phyloP scores from a whole-genome alignment of 2,329 filamentous ascomycete genomes.

The Ascochyta pisi region DNA sequence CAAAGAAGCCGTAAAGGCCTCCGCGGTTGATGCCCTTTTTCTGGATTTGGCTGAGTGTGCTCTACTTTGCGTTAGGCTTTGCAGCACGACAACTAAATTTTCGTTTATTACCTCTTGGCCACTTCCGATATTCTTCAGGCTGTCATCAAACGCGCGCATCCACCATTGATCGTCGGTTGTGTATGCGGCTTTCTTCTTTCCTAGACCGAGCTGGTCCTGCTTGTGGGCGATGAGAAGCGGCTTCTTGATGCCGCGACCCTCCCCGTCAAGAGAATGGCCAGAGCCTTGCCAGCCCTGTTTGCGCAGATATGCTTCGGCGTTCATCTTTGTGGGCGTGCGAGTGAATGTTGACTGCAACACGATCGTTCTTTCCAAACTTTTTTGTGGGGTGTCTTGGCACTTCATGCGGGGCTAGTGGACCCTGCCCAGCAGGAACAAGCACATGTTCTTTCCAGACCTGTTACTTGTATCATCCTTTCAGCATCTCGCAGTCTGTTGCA shows the following conservation, averaged over 20 bases:
- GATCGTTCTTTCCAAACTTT: conserved; percentile 13
- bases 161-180: conserved; percentile 87
- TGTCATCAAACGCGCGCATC: conserved; percentile 92
- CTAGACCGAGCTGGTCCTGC: conserved; percentile 79
- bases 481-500: no score
- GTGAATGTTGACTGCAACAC: not conserved
- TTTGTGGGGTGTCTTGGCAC: conserved; percentile 17
- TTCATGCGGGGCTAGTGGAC: not conserved
- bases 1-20: conserved; percentile 83
- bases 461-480: no score
- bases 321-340: conserved; percentile 62
- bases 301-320: conserved; percentile 82
- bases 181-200: conserved; percentile 67
- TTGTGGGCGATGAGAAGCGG: conserved; percentile 86
- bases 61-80: conserved; percentile 54
- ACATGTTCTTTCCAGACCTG: no score
- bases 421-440: not conserved
- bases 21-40: conserved; percentile 57
- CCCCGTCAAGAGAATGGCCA: conserved; percentile 84
- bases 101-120: conserved; percentile 32
- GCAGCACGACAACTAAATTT: conserved; percentile 28
- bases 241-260: conserved; percentile 77
- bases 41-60: conserved; percentile 57
- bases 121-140: conserved; percentile 70
- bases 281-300: conserved; percentile 89